Base-by-base conservation (phyloP, 495 filamentous ascomycete species). In the Hypoxylon fuscum region DNA sequence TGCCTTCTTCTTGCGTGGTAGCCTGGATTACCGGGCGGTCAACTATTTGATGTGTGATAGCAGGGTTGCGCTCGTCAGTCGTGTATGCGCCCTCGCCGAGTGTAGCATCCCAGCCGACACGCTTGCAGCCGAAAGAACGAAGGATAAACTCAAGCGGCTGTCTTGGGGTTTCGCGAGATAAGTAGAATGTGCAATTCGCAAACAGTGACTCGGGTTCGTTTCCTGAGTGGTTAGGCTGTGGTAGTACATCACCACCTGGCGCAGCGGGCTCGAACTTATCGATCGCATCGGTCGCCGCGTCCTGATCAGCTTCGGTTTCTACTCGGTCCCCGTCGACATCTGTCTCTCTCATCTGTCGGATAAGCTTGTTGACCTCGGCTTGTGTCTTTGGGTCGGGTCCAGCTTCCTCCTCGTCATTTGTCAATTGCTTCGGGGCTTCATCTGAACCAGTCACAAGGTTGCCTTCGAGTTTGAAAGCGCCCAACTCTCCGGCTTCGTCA, bases 1-100 rank as follows among this genome's bases (percentile, higher is more conserved):
- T 81, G 29, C 82, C 83, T 17, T 85, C 82, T 44, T 85, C 76
- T 25, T 86, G 82, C 46, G 85, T 79, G 45, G 85, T 80, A 7
- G 77, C 81, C 64, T 83, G 83, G 4, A 91, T 83, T 7, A 94
- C 79, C 12, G 90, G 86, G 27, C 95, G 86, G 75, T 98, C 95
- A 15, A 98, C 91, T 54, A 98, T 86, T 72, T 98, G 95, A 76
- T 98, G 95, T 8, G 95, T 98, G 65, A 98, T 97, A 21, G 87
- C 82, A 9, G 88, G 83, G 70, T 98, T 92, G 1, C 82, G 83
- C 78, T 97, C 93, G 69, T 96, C 84, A 45, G 90, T 87, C 12
- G 92, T 97, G 76, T 90, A 97, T 48, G 95, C 89, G 12, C 96
- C 95, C 64, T 93, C 93, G 53, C 95, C 96, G 23, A 96, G 81